Conservation (phyloP, 2,329 filamentous ascomycete genomes). For the Elsinoe ampelina region DNA sequence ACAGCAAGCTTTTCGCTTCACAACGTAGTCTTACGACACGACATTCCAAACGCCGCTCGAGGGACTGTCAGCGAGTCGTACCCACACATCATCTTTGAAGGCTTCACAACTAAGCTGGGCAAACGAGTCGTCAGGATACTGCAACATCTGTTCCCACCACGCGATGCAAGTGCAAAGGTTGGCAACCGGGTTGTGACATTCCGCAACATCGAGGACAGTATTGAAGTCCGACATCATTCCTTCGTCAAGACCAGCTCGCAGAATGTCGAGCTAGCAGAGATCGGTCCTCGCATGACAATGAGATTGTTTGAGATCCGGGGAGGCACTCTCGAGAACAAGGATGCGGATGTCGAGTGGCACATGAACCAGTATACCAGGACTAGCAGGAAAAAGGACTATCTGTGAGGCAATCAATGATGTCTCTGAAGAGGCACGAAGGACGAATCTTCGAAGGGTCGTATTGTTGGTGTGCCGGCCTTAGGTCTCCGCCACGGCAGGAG, state of each 20-base stretch:
- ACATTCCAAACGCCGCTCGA: constrained; percentile 78
- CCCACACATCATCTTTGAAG: constrained; percentile 91
- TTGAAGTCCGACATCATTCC: constrained; percentile 87
- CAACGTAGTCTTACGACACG: constrained; percentile 85
- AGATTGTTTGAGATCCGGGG: constrained; percentile 84
- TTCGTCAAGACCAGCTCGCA: constrained; percentile 90
- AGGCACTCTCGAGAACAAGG: constrained; percentile 86
- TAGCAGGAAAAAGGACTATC: constrained; percentile 88
- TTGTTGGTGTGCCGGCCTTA: neutral
- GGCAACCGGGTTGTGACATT: constrained; percentile 87
- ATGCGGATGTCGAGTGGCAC: constrained; percentile 94
- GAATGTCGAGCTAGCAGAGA: constrained; percentile 78
- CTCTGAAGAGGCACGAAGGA: too few relatives aligned
- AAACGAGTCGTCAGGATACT: constrained; percentile 78
- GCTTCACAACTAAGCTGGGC: constrained; percentile 74
- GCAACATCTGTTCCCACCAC: constrained; percentile 87
- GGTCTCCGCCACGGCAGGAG: too few relatives aligned
- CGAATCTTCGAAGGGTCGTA: neutral
- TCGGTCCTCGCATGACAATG: constrained; percentile 96
- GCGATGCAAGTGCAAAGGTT: constrained; percentile 70
- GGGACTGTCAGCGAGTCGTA: constrained; percentile 90
- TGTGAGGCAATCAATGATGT: constrained; percentile 48
- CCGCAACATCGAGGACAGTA: constrained; percentile 77
- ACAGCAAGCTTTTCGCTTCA: constrained; percentile 81
- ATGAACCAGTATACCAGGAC: constrained; percentile 93